Conservation (phyloP, 495 filamentous ascomycete genomes). For the Hyaloscypha hepaticicola region DNA sequence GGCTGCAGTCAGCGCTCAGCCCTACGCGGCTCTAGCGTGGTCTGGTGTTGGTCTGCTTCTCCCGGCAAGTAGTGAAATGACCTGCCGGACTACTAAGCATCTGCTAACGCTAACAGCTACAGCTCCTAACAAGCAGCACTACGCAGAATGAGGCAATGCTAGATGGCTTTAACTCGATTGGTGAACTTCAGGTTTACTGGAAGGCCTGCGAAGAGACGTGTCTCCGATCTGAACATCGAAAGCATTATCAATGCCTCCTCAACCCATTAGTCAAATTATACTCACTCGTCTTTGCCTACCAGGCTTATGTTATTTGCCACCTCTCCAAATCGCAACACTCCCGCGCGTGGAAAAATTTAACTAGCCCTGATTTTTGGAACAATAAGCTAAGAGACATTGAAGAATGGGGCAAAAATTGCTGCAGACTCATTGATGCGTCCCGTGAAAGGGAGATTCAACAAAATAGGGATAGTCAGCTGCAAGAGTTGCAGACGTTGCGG, state of each 20-base stretch:
- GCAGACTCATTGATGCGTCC: slow-evolving; percentile 11
- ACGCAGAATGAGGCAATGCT: slow-evolving; percentile 32
- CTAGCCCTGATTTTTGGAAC: slow-evolving; percentile 26
- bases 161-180: slow-evolving; percentile 27
- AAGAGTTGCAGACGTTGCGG: slow-evolving; percentile 30
- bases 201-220: slow-evolving; percentile 29
- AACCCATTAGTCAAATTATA: slow-evolving; percentile 31
- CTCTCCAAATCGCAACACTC: slow-evolving; percentile 33
- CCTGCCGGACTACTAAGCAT: background rate
- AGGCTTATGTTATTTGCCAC: slow-evolving; percentile 36
- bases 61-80: slow-evolving; percentile 28
- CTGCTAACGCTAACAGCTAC: slow-evolving; percentile 27
- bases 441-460: slow-evolving; percentile 20
- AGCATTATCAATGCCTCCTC: slow-evolving; percentile 16
- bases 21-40: slow-evolving; percentile 37
- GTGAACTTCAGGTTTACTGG: slow-evolving; percentile 28
- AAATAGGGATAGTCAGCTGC: slow-evolving; percentile 17
- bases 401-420: slow-evolving; percentile 16
- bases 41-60: slow-evolving; percentile 35
- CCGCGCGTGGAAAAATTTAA: slow-evolving; percentile 32
- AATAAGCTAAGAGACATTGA: slow-evolving; percentile 27
- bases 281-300: slow-evolving; percentile 37
- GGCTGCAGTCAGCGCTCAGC: slow-evolving; percentile 32
- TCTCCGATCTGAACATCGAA: slow-evolving; percentile 14
- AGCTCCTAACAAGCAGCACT: slow-evolving; percentile 31